phyloP scores from a whole-genome alignment of 2,329 filamentous ascomycete genomes.

The Fusarium sp. region DNA sequence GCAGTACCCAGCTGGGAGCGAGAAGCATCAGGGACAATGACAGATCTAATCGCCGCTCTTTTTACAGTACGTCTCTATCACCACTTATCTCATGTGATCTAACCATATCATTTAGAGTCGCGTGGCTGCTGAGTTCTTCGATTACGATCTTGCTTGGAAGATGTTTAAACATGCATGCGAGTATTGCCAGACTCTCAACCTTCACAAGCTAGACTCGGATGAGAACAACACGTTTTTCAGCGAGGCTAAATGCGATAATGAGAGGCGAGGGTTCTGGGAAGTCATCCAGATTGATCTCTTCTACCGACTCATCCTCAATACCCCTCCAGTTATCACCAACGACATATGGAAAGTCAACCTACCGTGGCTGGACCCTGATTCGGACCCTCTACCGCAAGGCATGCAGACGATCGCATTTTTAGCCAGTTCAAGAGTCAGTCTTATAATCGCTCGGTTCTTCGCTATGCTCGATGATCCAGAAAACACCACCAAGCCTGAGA shows the following conservation, averaged over 20 bases:
- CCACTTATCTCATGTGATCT: not conserved
- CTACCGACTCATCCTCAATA: constrained; percentile 45
- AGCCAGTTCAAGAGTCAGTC: constrained; percentile 42
- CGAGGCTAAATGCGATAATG: constrained; percentile 30
- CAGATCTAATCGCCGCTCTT: constrained; percentile 45
- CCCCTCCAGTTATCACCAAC: constrained; percentile 41
- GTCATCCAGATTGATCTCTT: constrained; percentile 47
- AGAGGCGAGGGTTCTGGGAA: constrained; percentile 47
- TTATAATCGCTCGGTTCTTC: constrained; percentile 46
- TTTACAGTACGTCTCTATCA: constrained; percentile 32
- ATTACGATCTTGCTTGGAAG: constrained; percentile 46
- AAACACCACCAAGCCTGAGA: constrained; percentile 30
- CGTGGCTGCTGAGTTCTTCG: constrained; percentile 45
- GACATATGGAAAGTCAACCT: constrained; percentile 47
- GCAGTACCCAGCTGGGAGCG: constrained; percentile 44
- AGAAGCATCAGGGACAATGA: constrained; percentile 45
- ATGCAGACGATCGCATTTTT: constrained; percentile 43
- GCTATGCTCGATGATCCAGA: constrained; percentile 40
- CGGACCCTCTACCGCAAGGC: constrained; percentile 28
- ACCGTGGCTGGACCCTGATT: constrained; percentile 44
- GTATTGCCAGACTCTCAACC: constrained; percentile 45
- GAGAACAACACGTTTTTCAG: constrained; percentile 19
- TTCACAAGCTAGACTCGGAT: constrained; percentile 45
- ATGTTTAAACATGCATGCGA: constrained; percentile 45
- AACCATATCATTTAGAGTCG: constrained; percentile 33